Conservation (phyloP, 495 filamentous ascomycete species). For the Penicillium parvum region DNA sequence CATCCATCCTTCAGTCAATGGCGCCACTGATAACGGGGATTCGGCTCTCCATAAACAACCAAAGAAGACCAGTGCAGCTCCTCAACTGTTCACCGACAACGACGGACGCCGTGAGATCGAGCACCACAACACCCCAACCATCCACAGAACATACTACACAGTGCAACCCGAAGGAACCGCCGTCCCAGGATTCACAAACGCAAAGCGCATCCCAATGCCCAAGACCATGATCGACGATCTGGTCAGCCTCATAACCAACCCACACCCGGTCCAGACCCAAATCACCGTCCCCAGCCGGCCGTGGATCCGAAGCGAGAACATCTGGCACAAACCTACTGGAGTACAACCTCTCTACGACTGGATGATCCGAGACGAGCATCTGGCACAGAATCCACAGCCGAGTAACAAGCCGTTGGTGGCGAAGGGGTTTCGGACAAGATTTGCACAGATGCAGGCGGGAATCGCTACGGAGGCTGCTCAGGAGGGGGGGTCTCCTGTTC, state of each 20-base stretch:
- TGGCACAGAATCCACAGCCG: conserved; percentile 18
- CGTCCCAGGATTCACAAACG: neutral
- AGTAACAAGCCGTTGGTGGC: conserved; percentile 20
- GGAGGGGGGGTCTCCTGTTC: too few relatives aligned
- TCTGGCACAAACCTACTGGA: neutral
- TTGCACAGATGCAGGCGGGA: neutral
- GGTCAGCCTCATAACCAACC: neutral
- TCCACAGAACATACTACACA: neutral
- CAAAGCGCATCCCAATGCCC: conserved; percentile 8
- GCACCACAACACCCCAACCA: too few relatives aligned
- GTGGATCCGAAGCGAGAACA: neutral
- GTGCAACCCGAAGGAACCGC: neutral
- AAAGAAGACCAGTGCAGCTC: too few relatives aligned
- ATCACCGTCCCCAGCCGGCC: neutral
- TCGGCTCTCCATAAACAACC: too few relatives aligned
- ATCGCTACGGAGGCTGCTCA: neutral
- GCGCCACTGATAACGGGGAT: too few relatives aligned
- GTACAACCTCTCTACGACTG: neutral
- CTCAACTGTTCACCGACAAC: too few relatives aligned
- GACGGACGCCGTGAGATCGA: too few relatives aligned
- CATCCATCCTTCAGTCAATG: too few relatives aligned
- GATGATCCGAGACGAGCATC: conserved; percentile 4
- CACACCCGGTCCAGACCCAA: neutral
- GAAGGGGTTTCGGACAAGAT: conserved; percentile 23
- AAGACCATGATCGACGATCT: conserved; percentile 1